Conservation (phyloP, 306 rosid species). For the Abrus precatorius region DNA sequence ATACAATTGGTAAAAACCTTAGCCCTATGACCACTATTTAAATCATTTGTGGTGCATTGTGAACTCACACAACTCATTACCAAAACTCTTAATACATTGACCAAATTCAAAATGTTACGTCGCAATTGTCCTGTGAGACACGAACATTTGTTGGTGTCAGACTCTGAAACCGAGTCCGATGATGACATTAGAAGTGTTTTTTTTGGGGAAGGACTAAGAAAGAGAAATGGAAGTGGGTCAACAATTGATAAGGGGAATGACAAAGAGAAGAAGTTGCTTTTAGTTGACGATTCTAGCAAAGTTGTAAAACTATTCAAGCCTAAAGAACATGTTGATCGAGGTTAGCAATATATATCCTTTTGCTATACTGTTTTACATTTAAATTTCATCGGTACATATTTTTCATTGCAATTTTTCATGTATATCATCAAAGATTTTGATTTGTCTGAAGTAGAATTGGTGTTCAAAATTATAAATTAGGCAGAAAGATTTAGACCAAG, state of each 20-base stretch:
- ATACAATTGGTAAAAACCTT: too few species aligned
- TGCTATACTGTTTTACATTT: neutral
- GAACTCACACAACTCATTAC: neutral
- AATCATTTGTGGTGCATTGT: neutral
- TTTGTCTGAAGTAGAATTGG: neutral
- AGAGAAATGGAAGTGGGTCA: neutral
- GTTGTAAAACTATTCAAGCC: neutral
- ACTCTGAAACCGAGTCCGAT: slow-evolving; percentile 42
- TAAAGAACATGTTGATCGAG: slow-evolving; percentile 15
- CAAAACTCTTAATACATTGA: neutral
- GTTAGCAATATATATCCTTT: slow-evolving; percentile 1
- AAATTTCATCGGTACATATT: too few species aligned
- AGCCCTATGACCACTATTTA: too few species aligned
- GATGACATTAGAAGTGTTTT: neutral
- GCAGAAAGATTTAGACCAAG: too few species aligned
- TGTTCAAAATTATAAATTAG: too few species aligned
- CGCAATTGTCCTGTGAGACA: neutral
- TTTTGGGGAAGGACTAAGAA: neutral
- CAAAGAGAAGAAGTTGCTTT: neutral
- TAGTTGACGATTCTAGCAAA: neutral
- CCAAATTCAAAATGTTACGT: slow-evolving; percentile 8
- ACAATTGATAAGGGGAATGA: neutral
- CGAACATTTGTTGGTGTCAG: neutral
- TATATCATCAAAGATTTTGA: neutral
- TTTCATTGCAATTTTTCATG: neutral